Evolutionary conservation across 2,329 filamentous ascomycete species (phyloP).

Genomic region (Dothistroma pini): DNA sequence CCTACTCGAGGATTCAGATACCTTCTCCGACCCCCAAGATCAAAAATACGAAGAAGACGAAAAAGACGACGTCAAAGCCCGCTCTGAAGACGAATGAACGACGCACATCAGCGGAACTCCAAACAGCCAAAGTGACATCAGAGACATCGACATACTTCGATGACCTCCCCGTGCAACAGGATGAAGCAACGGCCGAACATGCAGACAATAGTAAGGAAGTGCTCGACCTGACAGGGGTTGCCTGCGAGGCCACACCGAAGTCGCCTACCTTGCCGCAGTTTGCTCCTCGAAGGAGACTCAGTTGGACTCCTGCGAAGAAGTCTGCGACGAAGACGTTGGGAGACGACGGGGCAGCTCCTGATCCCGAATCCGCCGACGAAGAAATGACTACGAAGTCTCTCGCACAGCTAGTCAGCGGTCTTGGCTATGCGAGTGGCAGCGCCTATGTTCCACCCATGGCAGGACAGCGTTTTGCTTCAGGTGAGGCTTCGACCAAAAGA

Average conservation of each 20-base stretch:
- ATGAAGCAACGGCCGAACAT: background rate
- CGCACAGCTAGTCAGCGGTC: constrained; percentile 14
- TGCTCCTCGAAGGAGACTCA: constrained; percentile 16
- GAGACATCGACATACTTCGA: background rate
- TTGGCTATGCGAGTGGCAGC: constrained; percentile 13
- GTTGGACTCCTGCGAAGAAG: constrained; percentile 23
- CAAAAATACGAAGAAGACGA: background rate
- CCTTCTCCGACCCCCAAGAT: background rate
- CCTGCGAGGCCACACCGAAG: background rate
- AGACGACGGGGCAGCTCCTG: background rate
- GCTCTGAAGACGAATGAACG: background rate
- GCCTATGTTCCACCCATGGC: background rate
- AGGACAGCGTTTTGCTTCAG: constrained; percentile 7
- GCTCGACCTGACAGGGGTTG: constrained; percentile 1
- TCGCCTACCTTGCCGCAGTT: background rate
- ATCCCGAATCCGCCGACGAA: background rate
- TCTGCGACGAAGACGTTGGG: background rate
- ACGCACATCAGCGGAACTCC: background rate
- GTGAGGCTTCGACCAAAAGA: constrained; percentile 18
- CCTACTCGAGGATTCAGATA: background rate
- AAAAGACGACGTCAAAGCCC: background rate
- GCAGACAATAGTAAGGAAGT: background rate
- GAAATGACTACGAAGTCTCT: constrained; percentile 10
- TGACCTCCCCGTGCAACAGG: no score
- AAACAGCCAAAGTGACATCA: background rate